Evolutionary conservation across 2,329 filamentous ascomycete genomes (phyloP).

Genomic region (Aureobasidium subglaciale): DNA sequence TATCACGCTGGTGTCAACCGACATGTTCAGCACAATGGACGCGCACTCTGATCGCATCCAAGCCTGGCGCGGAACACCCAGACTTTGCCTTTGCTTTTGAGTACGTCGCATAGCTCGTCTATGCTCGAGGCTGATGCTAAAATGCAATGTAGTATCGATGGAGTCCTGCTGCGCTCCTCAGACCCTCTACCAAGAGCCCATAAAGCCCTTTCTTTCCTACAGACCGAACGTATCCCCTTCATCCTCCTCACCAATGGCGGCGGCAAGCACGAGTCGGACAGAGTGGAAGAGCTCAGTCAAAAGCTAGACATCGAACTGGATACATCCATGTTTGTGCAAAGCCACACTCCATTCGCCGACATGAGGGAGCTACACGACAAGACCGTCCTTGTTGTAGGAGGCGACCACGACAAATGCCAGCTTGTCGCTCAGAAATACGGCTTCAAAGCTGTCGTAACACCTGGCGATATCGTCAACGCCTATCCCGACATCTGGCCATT

Average conservation of each 20-base stretch:
- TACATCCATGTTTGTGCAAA: constrained; percentile 71
- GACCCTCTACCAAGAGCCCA: constrained; percentile 72
- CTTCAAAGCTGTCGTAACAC: constrained; percentile 75
- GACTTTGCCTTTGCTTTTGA: constrained; percentile 53
- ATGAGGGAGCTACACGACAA: constrained; percentile 54
- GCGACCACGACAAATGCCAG: constrained; percentile 52
- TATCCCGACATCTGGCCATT: constrained; percentile 80
- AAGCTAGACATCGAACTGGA: constrained; percentile 59
- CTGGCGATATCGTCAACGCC: constrained; percentile 71
- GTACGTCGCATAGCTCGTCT: constrained; percentile 29
- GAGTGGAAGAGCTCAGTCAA: constrained; percentile 61
- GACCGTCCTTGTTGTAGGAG: constrained; percentile 43
- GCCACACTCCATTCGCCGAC: constrained; percentile 81
- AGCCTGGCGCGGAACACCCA: constrained; percentile 22
- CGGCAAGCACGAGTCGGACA: constrained; percentile 70
- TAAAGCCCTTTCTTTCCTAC: constrained; percentile 65
- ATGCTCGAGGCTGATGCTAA: neutral
- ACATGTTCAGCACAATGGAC: neutral
- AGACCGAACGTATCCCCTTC: constrained; percentile 72
- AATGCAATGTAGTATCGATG: constrained; percentile 62
- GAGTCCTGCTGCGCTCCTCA: constrained; percentile 81
- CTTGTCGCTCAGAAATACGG: constrained; percentile 69
- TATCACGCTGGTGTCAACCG: neutral
- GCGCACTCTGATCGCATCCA: constrained; percentile 1
- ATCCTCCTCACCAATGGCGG: constrained; percentile 95